Evolutionary conservation across 768 basidiomycete species (phyloP), one percentile per base, ranked within the genome.

Genomic region (Tricholoma matsutake): DNA sequence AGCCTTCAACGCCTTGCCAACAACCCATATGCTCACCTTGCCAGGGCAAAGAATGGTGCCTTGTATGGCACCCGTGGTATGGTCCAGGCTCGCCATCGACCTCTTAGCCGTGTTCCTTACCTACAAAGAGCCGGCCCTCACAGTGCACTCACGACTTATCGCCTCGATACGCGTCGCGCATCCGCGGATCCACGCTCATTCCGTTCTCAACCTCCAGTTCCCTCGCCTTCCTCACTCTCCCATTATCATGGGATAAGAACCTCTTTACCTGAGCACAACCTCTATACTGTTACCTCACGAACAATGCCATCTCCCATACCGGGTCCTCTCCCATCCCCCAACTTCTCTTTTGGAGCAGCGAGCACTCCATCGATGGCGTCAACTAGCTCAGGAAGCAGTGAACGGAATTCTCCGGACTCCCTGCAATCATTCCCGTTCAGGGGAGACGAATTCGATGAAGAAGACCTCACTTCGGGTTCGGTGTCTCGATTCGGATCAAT

Each of bases 311-410:
- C 79, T 49, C 77, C 77, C 60, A 71, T 84, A 62, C 73, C 85
- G 8, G 86, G 86, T 2, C 86, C 86, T 4, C 76, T 88, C 16
- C 86, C 86, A 1, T 78, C 79, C 4, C 85, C 85, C 41, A 81
- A 80, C 58, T 88, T 85, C 75, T 84, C 84, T 51, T 88, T 88
- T 64, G 86, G 86, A 60, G 79, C 81, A 9, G 83, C 86, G 29
- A 82, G 76, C 54, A 80, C 81, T 2, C 76, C 82, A 0, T 77
- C 83, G 2, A 77, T 81, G 64, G 70, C 77, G 16, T 84, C 85
- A 14, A 79, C 81, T 11, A 76, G 76, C 53, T 81, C 83, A 4
- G 74, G 73, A 5, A 81, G 79, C 59, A 79, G 80, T 58, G 86
- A 87, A 54, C 76, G 79, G 54, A 79, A 79, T 53, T 86, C 86